Conservation (phyloP, 73 alveolate genomes). For the Paramecium sonneborni region DNA sequence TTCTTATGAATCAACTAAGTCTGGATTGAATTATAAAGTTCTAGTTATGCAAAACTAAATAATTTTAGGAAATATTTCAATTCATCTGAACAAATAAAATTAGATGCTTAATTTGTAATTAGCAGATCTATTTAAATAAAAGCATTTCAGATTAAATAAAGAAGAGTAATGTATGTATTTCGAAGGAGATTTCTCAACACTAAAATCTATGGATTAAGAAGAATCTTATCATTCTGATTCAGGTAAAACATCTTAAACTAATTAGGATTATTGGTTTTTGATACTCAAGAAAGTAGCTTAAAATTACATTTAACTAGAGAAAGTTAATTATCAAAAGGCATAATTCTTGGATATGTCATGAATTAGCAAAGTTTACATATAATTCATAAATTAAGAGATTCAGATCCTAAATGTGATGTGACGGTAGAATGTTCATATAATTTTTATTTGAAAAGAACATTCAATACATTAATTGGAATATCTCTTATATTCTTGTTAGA, state of each 20-base stretch:
- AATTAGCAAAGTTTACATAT: neutral
- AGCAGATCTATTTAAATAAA: neutral
- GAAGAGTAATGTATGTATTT: neutral
- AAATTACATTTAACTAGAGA: neutral
- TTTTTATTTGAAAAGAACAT: neutral
- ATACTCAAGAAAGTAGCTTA: neutral
- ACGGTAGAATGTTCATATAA: neutral
- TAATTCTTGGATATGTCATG: neutral
- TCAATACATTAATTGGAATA: neutral
- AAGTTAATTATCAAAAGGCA: neutral
- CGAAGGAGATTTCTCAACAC: neutral
- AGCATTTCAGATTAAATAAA: neutral
- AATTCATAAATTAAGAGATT: neutral
- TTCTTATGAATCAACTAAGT: neutral
- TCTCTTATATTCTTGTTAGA: neutral
- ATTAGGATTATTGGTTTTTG: conserved; percentile 9
- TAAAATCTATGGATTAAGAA: neutral
- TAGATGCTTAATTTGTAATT: neutral
- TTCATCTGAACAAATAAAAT: neutral
- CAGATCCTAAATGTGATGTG: neutral
- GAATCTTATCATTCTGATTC: neutral
- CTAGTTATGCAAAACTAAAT: neutral
- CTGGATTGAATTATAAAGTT: neutral
- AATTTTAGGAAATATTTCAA: neutral
- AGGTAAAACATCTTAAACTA: neutral